phyloP scores from a whole-genome alignment of 192 early-diverging fungal genomes.

The Entomortierella beljakovae region DNA sequence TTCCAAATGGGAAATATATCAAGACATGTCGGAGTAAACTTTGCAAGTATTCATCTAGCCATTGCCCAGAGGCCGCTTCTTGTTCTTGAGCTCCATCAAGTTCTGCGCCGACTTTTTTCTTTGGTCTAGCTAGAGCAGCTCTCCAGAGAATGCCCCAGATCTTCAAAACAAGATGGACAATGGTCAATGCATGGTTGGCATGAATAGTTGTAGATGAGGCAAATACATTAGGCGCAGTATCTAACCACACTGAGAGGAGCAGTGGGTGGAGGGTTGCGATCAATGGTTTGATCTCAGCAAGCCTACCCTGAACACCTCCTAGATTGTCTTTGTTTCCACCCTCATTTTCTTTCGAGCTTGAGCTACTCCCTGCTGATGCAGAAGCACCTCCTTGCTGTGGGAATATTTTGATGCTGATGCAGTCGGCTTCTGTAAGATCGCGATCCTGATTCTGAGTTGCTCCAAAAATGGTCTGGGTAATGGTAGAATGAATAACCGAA shows the following conservation, averaged over 20 bases:
- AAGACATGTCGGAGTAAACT: conserved; percentile 75
- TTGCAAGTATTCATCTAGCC: conserved; percentile 64
- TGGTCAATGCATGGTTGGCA: conserved; percentile 68
- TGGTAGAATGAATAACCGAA: conserved; percentile 1
- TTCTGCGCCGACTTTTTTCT: conserved; percentile 13
- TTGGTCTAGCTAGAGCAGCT: conserved; percentile 43
- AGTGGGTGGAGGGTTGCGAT: conserved; percentile 70
- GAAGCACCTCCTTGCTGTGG: conserved; percentile 30
- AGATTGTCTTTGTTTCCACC: conserved; percentile 17
- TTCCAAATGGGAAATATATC: conserved; percentile 83
- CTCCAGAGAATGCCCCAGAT: conserved; percentile 82
- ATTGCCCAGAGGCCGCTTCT: conserved; percentile 36
- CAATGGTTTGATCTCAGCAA: conserved; percentile 36
- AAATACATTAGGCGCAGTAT: conserved; percentile 78
- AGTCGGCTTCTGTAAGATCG: not conserved
- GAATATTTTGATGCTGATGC: conserved; percentile 29
- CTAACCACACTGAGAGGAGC: conserved; percentile 83
- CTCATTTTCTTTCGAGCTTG: conserved; percentile 20
- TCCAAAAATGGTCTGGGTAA: conserved; percentile 18
- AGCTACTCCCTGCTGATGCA: conserved; percentile 24
- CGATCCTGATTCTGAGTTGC: not conserved
- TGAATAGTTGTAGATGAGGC: conserved; percentile 56
- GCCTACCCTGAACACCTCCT: conserved; percentile 40
- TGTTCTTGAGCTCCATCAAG: conserved; percentile 38
- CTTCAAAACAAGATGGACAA: conserved; percentile 70